Conservation (phyloP, 805 yeast species). For the Suhomyces kilbournensis region DNA sequence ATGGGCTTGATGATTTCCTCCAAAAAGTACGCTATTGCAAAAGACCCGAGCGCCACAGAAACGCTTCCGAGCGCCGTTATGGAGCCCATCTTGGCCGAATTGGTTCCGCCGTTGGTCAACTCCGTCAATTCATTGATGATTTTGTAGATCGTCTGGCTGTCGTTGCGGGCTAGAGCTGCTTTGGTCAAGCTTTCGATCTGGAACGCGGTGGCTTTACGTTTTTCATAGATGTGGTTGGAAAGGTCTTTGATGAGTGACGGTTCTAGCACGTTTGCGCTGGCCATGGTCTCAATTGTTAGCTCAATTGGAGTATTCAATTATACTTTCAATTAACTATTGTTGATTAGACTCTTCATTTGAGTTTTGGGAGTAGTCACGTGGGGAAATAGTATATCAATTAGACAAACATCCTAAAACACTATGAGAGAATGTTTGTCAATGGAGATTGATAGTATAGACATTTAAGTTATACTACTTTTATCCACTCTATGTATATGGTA, state of each 20-base stretch:
- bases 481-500: no score
- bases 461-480: no score
- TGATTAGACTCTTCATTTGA: no score
- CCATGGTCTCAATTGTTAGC: not conserved
- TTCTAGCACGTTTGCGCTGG: conserved; percentile 26
- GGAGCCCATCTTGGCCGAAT: conserved; percentile 85
- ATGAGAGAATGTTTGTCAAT: no score
- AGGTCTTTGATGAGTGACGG: conserved; percentile 39
- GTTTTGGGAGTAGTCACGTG: no score
- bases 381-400: no score
- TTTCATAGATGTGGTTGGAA: conserved; percentile 45
- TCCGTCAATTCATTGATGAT: conserved; percentile 76
- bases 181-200: conserved; percentile 78
- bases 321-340: no score
- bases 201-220: conserved; percentile 47
- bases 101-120: conserved; percentile 69
- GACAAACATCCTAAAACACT: no score
- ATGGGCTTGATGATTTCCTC: conserved; percentile 91
- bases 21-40: conserved; percentile 77
- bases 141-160: conserved; percentile 55
- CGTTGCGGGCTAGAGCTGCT: conserved; percentile 58
- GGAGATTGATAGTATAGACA: no score
- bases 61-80: conserved; percentile 94
- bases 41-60: conserved; percentile 85
- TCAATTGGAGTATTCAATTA: no score